A percentile compares a stretch with the other conserved stretches of the same genome.
phyloP scores from a whole-genome alignment of 2,329 filamentous ascomycete species.

The Colletotrichum chrysophilum region DNA sequence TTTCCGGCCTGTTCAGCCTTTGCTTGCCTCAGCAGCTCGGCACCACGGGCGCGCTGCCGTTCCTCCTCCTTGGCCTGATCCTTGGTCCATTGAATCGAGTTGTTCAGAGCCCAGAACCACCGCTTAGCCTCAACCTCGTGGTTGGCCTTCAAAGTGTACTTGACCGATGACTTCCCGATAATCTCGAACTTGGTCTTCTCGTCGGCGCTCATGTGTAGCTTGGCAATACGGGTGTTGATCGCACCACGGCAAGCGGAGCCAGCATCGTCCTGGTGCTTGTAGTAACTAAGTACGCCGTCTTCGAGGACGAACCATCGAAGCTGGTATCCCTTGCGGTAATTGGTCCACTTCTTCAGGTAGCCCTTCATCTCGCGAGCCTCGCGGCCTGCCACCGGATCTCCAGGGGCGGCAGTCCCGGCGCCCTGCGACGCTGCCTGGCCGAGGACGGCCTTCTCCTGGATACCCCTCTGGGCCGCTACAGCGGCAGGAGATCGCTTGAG shows the following conservation, averaged over 20 bases:
- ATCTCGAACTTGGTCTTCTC: conserved; percentile 99
- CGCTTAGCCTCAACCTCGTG: conserved; percentile 97
- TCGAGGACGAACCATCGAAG: conserved; percentile 97
- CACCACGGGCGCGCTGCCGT: conserved; percentile 73
- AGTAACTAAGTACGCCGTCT: conserved; percentile 96
- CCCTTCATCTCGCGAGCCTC: conserved; percentile 98
- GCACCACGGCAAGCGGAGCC: conserved; percentile 95
- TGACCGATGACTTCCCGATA: conserved; percentile 96
- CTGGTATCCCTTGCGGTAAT: conserved; percentile 97
- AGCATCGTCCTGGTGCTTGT: conserved; percentile 98
- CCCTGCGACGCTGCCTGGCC: conserved; percentile 71
- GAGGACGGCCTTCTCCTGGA: conserved; percentile 96
- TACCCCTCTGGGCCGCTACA: conserved; percentile 90
- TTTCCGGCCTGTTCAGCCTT: conserved; percentile 73
- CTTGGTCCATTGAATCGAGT: conserved; percentile 98
- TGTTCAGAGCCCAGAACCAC: conserved; percentile 99
- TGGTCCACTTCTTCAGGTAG: conserved; percentile 99
- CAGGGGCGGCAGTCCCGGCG: conserved; percentile 54
- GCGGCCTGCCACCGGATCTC: conserved; percentile 73
- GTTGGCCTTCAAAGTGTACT: conserved; percentile 97
- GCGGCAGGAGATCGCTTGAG: conserved; percentile 94
- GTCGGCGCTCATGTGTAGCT: conserved; percentile 92
- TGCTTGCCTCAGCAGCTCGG: conserved; percentile 77
- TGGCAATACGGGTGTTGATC: conserved; percentile 98
- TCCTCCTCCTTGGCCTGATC: conserved; percentile 95